A percentile compares a stretch with the other conserved stretches of the same genome.
phyloP scores from a whole-genome alignment of 306 rosid species.

The Medicago arabica region DNA sequence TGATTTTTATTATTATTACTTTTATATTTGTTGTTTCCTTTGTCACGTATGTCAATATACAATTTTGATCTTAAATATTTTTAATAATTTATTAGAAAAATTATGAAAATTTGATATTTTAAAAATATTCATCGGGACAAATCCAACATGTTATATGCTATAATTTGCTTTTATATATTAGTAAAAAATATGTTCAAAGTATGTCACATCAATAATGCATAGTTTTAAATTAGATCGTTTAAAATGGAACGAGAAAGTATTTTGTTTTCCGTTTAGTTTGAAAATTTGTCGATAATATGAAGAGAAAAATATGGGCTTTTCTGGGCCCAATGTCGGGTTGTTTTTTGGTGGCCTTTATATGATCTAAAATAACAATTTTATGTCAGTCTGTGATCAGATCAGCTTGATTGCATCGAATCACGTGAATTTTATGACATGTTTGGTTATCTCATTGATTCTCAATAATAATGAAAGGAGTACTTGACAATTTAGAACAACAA shows the following conservation, averaged over 20 bases:
- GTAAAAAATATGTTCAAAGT: no score
- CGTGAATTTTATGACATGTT: constrained; percentile 30
- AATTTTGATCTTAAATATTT: no score
- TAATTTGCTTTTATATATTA: no score
- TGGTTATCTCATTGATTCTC: not conserved
- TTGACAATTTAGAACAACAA: not conserved
- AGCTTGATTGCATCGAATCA: constrained; percentile 7
- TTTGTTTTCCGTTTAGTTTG: not conserved
- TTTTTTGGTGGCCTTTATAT: constrained; percentile 1
- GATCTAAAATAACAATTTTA: not conserved
- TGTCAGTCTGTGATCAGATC: not conserved
- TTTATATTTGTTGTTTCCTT: no score
- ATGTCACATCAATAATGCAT: no score
- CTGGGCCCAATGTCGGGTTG: constrained; percentile 23
- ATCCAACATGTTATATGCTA: no score
- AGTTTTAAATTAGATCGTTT: no score
- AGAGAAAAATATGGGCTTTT: constrained; percentile 32
- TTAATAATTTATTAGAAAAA: no score
- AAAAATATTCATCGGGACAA: no score
- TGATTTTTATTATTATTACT: no score
- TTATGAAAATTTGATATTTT: no score
- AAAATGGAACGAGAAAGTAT: not conserved
- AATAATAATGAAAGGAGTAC: not conserved
- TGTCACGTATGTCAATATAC: no score
- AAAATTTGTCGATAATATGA: not conserved